Evolutionary conservation across 345 rosid species (phyloP).

Genomic region (Clausena lansium): DNA sequence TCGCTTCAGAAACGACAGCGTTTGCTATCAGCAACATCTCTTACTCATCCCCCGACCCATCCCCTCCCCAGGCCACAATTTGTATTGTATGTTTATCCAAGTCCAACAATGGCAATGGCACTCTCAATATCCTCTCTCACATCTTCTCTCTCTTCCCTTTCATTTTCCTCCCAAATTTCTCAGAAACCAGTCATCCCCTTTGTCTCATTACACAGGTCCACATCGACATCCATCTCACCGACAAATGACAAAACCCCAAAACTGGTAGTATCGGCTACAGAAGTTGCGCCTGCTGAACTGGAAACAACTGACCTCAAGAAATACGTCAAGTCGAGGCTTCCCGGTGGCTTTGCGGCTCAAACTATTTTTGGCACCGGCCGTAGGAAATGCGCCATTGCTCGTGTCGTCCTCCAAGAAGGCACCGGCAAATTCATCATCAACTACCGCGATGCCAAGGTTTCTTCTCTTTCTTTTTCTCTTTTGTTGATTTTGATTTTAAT

Average conservation of each 20-base stretch:
- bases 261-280: constrained; percentile 55
- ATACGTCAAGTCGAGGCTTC: constrained; percentile 80
- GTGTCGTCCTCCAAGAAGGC: constrained; percentile 94
- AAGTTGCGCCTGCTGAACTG: constrained; percentile 40
- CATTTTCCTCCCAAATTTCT: constrained; percentile 73
- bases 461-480: not conserved
- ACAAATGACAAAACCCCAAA: constrained; percentile 32
- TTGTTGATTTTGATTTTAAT: too few species aligned
- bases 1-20: not conserved
- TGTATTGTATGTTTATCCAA: too few species aligned
- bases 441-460: constrained; percentile 83
- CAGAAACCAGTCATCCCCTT: constrained; percentile 31
- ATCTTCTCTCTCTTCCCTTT: constrained; percentile 70
- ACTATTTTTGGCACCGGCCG: constrained; percentile 85
- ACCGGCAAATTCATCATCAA: constrained; percentile 80
- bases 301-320: constrained; percentile 56
- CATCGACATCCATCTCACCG: constrained; percentile 23
- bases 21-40: not conserved
- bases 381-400: constrained; percentile 85
- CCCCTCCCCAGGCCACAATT: too few species aligned
- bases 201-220: constrained; percentile 36
- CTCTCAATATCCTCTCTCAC: constrained; percentile 57
- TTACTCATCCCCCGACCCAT: not conserved
- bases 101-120: constrained; percentile 37
- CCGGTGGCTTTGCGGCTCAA: constrained; percentile 93